A percentile compares a stretch with the other conserved stretches of the same genome.
These are phyloP conservation scores for Exobasidium rhododendri DNA, from an alignment of 1,284 basidiomycete species.

Conservation along the genomic window DNA sequence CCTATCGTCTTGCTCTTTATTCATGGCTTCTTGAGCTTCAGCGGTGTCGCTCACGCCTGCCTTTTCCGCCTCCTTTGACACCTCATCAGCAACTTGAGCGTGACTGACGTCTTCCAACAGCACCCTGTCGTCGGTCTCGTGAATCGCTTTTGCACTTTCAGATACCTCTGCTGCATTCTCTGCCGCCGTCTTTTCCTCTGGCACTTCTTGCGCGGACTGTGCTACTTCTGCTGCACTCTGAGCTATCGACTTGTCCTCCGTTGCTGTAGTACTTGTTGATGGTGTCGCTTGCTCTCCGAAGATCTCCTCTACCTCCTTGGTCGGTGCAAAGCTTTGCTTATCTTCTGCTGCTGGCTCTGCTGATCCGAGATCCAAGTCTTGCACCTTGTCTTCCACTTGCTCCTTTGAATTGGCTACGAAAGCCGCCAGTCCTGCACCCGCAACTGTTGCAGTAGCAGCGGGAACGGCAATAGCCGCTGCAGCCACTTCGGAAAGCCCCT, in stretches of 20 bases:
- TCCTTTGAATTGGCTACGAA: background rate
- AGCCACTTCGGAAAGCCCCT: constrained; percentile 4
- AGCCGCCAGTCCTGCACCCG: background rate
- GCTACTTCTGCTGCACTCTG: background rate
- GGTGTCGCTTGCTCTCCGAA: background rate
- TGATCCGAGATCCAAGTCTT: background rate
- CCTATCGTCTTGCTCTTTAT: background rate
- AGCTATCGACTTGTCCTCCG: background rate
- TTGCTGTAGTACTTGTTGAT: background rate
- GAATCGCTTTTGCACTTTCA: constrained; percentile 9
- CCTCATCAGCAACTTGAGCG: constrained; percentile 2
- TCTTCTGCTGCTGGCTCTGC: constrained; percentile 3
- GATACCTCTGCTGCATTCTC: constrained; percentile 5
- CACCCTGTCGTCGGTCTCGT: background rate
- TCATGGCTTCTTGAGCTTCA: background rate
- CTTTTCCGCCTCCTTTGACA: background rate
- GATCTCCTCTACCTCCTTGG: background rate
- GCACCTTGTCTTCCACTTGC: background rate
- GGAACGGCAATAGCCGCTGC: constrained; percentile 16
- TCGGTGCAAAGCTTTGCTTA: background rate
- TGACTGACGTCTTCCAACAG: too few species aligned
- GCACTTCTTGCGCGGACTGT: background rate
- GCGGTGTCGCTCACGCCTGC: background rate
- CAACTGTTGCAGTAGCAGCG: constrained; percentile 13
- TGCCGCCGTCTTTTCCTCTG: constrained; percentile 7